Conservation (phyloP, 768 basidiomycete genomes). For the Boletus fagicola region DNA sequence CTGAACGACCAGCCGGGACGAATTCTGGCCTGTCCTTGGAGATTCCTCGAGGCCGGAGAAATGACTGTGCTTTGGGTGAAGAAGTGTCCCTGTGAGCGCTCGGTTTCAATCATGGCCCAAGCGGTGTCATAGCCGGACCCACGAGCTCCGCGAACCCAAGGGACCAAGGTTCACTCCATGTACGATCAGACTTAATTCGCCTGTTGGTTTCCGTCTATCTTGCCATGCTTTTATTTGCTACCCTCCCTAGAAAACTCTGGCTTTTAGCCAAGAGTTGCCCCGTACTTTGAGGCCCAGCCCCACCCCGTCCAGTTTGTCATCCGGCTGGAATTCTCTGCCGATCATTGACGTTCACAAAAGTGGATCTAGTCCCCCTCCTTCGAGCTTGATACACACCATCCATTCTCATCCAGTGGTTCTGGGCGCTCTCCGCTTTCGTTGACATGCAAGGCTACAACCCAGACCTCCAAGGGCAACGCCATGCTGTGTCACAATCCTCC, state of each 20-base stretch:
- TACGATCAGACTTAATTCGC: constrained; percentile 35
- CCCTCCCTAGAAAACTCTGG: constrained; percentile 27
- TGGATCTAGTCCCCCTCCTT: constrained; percentile 5
- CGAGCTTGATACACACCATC: constrained; percentile 7
- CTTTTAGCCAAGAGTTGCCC: constrained; percentile 14
- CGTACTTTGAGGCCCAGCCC: constrained; percentile 18
- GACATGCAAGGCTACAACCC: constrained; percentile 32
- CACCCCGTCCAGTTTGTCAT: constrained; percentile 30
- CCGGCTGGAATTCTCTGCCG: constrained; percentile 23
- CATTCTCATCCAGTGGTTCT: constrained; percentile 2
- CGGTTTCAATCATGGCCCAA: constrained; percentile 33
- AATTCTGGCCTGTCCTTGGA: constrained; percentile 37
- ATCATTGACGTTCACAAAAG: constrained; percentile 28
- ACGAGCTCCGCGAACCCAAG: constrained; percentile 36
- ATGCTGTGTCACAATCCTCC: constrained; percentile 28
- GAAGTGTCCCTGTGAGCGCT: constrained; percentile 31
- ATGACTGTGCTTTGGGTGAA: constrained; percentile 24
- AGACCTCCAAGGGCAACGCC: constrained; percentile 22
- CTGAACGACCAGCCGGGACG: constrained; percentile 18
- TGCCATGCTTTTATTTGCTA: constrained; percentile 34
- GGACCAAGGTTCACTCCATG: constrained; percentile 29
- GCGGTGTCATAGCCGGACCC: constrained; percentile 29
- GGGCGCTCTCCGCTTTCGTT: constrained; percentile 7
- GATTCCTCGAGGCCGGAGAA: constrained; percentile 47
- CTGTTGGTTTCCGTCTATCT: constrained; percentile 27